These are phyloP conservation scores for Fusarium neocosmosporiellum DNA, from an alignment of 2,329 filamentous ascomycete species.

Conservation along the genomic window DNA sequence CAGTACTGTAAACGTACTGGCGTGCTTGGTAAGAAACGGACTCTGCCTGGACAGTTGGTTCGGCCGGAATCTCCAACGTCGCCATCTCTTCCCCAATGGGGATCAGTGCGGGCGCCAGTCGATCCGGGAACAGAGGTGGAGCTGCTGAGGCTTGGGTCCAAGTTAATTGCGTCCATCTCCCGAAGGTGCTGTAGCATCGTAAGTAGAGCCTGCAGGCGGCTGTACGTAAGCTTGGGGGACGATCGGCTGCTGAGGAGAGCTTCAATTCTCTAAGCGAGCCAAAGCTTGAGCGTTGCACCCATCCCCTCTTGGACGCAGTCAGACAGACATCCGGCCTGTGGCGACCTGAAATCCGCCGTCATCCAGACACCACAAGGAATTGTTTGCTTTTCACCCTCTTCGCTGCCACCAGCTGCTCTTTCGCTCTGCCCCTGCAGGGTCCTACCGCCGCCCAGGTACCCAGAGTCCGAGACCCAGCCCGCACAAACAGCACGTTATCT, in stretches of 20 bases:
- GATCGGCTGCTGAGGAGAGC: constrained; percentile 12
- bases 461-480: constrained; percentile 6
- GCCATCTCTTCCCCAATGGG: constrained; percentile 5
- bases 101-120: constrained; percentile 15
- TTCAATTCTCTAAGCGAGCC: constrained; percentile 4
- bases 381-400: neutral
- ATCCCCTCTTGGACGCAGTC: constrained; percentile 17
- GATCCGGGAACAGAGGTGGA: constrained; percentile 22
- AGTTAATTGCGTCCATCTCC: constrained; percentile 15
- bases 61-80: constrained; percentile 8
- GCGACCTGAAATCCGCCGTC: constrained; percentile 28
- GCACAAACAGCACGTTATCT: constrained; percentile 20
- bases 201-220: constrained; percentile 15
- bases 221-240: constrained; percentile 3
- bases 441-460: constrained; percentile 1
- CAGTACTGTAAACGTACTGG: neutral
- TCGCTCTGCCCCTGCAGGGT: constrained; percentile 12
- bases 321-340: constrained; percentile 17
- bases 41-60: constrained; percentile 7
- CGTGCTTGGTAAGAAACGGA: neutral
- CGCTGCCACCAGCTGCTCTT: neutral
- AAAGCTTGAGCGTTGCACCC: constrained; percentile 26
- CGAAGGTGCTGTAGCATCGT: constrained; percentile 12
- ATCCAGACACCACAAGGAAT: neutral
- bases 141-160: constrained; percentile 21